A percentile compares a stretch with the other conserved stretches of the same genome.
These are phyloP conservation scores for Zymoseptoria pseudotritici DNA, from an alignment of 2,329 filamentous ascomycete species.

Conservation along the genomic window DNA sequence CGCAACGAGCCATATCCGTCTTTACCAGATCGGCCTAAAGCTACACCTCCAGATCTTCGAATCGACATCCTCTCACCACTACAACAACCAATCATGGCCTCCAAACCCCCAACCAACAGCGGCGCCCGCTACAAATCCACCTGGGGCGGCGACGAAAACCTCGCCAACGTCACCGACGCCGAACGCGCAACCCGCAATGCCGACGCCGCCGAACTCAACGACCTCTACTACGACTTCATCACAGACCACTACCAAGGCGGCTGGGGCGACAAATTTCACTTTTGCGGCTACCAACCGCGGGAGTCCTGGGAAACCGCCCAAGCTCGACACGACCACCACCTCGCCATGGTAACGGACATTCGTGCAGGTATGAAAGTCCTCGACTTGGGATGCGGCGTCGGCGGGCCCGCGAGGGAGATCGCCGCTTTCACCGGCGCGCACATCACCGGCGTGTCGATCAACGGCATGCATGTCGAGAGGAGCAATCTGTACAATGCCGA, in stretches of 20 bases:
- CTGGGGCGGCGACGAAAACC: not conserved
- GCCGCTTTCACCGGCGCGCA: conserved; percentile 23
- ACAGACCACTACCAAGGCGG: conserved; percentile 94
- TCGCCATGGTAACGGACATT: conserved; percentile 22
- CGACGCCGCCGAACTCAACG: conserved; percentile 7
- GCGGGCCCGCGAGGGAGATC: conserved; percentile 26
- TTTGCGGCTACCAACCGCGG: conserved; percentile 77
- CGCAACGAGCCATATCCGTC: not conserved
- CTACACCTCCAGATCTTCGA: too few species aligned
- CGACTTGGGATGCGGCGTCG: conserved; percentile 29
- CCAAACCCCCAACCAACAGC: not conserved
- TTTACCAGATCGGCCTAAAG: too few species aligned
- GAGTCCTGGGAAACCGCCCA: conserved; percentile 83
- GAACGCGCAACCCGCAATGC: not conserved
- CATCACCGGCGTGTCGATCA: conserved; percentile 26
- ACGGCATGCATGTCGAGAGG: conserved; percentile 24
- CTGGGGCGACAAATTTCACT: conserved; percentile 91
- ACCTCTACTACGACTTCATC: conserved; percentile 82
- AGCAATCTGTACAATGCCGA: conserved; percentile 59
- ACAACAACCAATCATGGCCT: not conserved
- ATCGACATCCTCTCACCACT: not conserved
- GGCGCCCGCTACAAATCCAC: not conserved
- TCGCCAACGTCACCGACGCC: not conserved
- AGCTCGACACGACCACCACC: conserved; percentile 34
- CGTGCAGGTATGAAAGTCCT: conserved; percentile 22